Base-by-base conservation (phyloP, 1,284 basidiomycete species). In the Porogramme epimiltina region DNA sequence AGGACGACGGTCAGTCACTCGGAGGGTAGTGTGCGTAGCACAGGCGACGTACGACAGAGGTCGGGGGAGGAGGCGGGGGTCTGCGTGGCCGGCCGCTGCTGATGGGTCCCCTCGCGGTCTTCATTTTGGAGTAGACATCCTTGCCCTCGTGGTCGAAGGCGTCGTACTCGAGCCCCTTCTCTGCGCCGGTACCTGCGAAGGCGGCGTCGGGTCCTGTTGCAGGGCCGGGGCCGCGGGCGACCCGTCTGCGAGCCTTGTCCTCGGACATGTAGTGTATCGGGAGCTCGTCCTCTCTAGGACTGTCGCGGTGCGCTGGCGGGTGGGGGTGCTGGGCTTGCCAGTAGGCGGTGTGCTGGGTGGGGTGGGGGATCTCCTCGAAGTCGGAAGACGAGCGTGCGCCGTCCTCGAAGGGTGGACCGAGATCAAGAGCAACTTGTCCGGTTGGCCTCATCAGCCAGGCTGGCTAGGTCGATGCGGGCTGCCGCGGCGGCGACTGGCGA, bases 251-350 rank as follows among this genome's bases (percentile, higher is more conserved):
- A 47, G 78, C 80, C 49, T 80, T 83, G 57, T 89, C 88, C 68
- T 89, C 87, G 26, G 61, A 64, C 87, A 89, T 87, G 66, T 86
- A 81, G 67, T 88, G 82, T 54, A 88, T 66, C 25, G 87, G 87
- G 16, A 88, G 72, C 47, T 81, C 79, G 62, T 83, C 84, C 61
- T 80, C 77, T 63, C 67, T 69, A 37, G 62, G 62, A 46, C n/a
- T n/a, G n/a, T 60, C 52, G 42, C 40, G 15, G 46, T 54, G 57
- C 41, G 54, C 51, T 48, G 68, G 61, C 31, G 63, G 46, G 39
- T 51, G 48, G 26, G 54, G 52, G 34, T 13, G 34, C 10, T 37
- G 34, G 34, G 8, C 9, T 6, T 13, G n/a, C 73, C 68, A 75
- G 64, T 66, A 69, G 54, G 60, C 66, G 64, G 64, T 64, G 65